These are phyloP conservation scores for Setaria viridis DNA, from an alignment of 202 grass and related monocot species.

Conservation along the genomic window DNA sequence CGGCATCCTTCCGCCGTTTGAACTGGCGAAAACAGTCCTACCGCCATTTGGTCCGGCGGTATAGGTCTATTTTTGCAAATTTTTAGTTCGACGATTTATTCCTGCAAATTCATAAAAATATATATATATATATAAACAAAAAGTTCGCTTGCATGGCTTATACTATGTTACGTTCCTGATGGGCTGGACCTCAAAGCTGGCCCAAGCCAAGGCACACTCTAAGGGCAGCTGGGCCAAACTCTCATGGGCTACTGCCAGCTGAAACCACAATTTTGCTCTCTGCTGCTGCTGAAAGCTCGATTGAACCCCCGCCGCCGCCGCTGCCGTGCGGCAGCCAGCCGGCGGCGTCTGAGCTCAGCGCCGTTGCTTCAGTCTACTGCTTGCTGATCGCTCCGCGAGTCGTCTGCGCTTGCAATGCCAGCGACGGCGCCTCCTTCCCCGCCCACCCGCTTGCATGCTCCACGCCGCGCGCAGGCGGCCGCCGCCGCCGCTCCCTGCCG, in stretches of 20 bases:
- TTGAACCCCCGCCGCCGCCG: constrained; percentile 10
- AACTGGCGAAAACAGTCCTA: too few species aligned
- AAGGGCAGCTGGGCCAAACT: background rate
- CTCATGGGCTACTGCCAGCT: background rate
- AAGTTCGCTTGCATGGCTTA: too few species aligned
- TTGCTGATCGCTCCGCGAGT: background rate
- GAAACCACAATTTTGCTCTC: background rate
- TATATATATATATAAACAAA: too few species aligned
- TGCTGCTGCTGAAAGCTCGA: background rate
- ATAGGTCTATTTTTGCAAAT: too few species aligned
- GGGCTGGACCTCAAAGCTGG: too few species aligned
- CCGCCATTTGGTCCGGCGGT: too few species aligned
- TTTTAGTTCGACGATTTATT: too few species aligned
- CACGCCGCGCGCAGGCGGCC: constrained; percentile 52
- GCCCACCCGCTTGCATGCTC: constrained; percentile 57
- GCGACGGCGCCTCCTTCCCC: constrained; percentile 14
- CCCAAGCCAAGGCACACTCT: too few species aligned
- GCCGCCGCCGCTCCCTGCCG: constrained; percentile 48
- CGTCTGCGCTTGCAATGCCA: constrained; percentile 46
- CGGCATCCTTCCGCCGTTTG: too few species aligned
- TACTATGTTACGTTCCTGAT: too few species aligned
- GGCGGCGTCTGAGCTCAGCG: constrained; percentile 15
- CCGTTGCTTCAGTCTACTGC: background rate
- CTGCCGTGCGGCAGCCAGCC: constrained; percentile 14
- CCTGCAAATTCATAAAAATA: too few species aligned